These are phyloP conservation scores for Calonectria honghensis DNA, from an alignment of 2,329 filamentous ascomycete species.

Conservation along the genomic window DNA sequence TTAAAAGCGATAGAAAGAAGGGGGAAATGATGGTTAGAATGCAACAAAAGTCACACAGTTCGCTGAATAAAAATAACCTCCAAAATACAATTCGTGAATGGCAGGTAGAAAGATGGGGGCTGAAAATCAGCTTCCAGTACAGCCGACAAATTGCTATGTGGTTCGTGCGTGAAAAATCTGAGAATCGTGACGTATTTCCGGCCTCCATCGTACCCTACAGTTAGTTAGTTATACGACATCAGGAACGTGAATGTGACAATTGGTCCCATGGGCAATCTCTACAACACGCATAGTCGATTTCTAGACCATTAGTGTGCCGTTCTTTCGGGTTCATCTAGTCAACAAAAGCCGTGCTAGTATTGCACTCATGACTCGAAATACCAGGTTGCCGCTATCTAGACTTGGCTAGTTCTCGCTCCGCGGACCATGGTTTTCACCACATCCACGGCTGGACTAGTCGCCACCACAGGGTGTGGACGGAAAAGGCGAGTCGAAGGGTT, in stretches of 20 bases:
- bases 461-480: neutral
- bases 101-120: no score
- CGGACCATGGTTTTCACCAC: neutral
- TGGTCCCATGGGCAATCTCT: slow-evolving; percentile 5
- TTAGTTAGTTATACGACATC: no score
- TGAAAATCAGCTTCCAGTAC: no score
- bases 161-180: no score
- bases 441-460: neutral
- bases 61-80: no score
- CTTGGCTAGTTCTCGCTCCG: slow-evolving; percentile 8
- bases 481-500: neutral
- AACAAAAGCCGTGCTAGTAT: neutral
- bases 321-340: neutral
- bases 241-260: slow-evolving; percentile 10
- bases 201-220: no score
- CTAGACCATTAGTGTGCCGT: neutral
- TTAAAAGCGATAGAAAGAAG: no score
- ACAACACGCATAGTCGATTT: neutral
- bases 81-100: no score
- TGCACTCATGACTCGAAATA: slow-evolving; percentile 24
- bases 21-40: no score
- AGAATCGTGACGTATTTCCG: no score
- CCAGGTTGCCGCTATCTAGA: slow-evolving; percentile 6
- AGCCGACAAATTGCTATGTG: no score
- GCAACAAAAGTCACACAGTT: no score